Evolutionary conservation across 306 rosid genomes (phyloP).

Genomic region (Gillenia trifoliata): DNA sequence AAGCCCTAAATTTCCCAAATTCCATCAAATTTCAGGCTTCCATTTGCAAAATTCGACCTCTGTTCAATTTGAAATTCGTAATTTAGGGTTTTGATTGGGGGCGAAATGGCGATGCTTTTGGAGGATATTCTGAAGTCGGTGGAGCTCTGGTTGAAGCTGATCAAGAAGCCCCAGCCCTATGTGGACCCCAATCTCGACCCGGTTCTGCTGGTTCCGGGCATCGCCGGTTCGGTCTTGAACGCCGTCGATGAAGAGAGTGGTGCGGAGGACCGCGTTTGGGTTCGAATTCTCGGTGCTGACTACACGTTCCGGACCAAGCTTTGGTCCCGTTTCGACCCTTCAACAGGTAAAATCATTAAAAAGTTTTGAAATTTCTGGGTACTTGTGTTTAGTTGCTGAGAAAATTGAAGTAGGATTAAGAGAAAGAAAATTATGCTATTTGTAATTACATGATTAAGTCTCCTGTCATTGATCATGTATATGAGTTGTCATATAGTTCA

Average conservation of each 20-base stretch:
- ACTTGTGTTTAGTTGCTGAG: background rate
- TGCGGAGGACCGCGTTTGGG: constrained; percentile 80
- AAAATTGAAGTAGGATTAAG: background rate
- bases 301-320: constrained; percentile 71
- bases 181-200: constrained; percentile 82
- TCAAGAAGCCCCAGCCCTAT: constrained; percentile 50
- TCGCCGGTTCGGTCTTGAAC: constrained; percentile 78
- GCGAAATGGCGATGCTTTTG: constrained; percentile 54
- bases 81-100: constrained; percentile 11
- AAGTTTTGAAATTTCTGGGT: background rate
- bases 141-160: constrained; percentile 70
- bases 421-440: background rate
- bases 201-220: constrained; percentile 78
- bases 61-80: background rate
- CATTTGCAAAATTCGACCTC: background rate
- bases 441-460: no score
- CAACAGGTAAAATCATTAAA: constrained; percentile 43
- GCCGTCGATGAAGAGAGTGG: constrained; percentile 50
- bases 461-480: background rate
- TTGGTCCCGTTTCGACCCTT: constrained; percentile 87
- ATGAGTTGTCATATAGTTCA: background rate
- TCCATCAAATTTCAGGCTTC: background rate
- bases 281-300: constrained; percentile 71
- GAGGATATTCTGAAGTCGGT: constrained; percentile 64
- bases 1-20: background rate